A percentile compares a stretch with the other conserved stretches of the same genome.
Evolutionary conservation across 2,329 filamentous ascomycete species (phyloP).

Genomic region (Colletotrichum kahawae): DNA sequence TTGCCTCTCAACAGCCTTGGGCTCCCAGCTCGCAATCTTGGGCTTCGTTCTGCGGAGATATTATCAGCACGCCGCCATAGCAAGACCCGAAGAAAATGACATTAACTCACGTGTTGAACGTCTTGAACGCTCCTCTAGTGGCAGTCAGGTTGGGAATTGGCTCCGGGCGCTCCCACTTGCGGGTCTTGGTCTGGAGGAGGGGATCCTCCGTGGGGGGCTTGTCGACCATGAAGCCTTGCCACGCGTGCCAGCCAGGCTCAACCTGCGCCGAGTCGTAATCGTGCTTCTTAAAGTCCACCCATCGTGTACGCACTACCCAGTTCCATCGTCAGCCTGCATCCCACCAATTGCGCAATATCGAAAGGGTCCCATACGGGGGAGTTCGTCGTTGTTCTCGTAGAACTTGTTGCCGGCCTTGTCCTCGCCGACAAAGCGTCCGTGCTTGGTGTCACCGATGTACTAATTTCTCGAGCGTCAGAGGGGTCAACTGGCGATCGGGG

Average conservation of each 20-base stretch:
- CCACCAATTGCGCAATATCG: background rate
- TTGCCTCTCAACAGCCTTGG: conserved; percentile 33
- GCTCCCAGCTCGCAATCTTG: conserved; percentile 60
- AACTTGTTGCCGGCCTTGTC: conserved; percentile 97
- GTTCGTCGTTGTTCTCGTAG: conserved; percentile 94
- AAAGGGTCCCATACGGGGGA: conserved; percentile 71
- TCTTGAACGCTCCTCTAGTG: conserved; percentile 82
- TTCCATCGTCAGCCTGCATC: conserved; percentile 14
- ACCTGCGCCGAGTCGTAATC: conserved; percentile 85
- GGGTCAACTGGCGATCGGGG: conserved; percentile 24
- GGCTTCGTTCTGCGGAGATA: conserved; percentile 49
- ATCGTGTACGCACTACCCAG: conserved; percentile 82
- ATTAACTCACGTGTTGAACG: conserved; percentile 89
- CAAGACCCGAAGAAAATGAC: background rate
- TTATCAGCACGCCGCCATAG: background rate
- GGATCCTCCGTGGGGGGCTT: conserved; percentile 81
- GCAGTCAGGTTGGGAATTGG: conserved; percentile 77
- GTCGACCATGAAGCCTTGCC: conserved; percentile 94
- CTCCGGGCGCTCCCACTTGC: conserved; percentile 77
- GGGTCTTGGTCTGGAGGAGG: conserved; percentile 68
- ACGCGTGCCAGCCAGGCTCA: conserved; percentile 97
- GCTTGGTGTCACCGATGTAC: conserved; percentile 89
- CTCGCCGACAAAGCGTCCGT: conserved; percentile 80
- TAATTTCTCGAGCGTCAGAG: conserved; percentile 32
- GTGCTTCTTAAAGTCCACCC: conserved; percentile 94